Percentiles rank a stretch among this genome's conserved stretches.
Conservation (phyloP, 176 grass and related monocot genomes). For the Lolium rigidum region DNA sequence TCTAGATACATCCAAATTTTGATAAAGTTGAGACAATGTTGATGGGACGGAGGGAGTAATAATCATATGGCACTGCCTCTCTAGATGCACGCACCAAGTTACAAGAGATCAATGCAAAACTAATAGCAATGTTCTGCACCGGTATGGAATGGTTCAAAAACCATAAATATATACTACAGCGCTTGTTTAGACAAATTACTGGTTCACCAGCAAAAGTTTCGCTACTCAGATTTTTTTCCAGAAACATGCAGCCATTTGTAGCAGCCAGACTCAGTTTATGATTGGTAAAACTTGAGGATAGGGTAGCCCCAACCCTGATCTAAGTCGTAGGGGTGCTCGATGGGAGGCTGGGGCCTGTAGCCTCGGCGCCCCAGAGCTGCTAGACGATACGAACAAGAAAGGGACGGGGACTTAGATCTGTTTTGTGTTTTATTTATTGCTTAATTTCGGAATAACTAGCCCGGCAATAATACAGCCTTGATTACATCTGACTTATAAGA, state of each 20-base stretch:
- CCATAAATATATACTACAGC: neutral
- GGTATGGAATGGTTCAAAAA: constrained; percentile 23
- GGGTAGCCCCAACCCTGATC: neutral
- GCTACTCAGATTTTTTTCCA: constrained; percentile 10
- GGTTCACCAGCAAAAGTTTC: neutral
- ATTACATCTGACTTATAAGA: too few species aligned
- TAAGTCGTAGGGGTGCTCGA: neutral
- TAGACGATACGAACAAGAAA: neutral
- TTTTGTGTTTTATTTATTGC: neutral
- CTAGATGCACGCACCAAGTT: neutral
- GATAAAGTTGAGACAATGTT: too few species aligned
- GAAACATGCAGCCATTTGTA: constrained; percentile 14
- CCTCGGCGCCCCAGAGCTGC: neutral
- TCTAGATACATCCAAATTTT: too few species aligned
- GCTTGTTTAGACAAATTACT: constrained; percentile 21
- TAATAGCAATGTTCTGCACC: neutral
- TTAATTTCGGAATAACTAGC: too few species aligned
- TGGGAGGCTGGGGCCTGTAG: neutral
- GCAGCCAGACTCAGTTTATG: neutral
- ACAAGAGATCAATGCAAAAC: neutral
- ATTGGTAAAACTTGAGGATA: neutral
- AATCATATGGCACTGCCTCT: neutral
- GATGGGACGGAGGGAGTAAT: neutral
- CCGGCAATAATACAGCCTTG: too few species aligned
- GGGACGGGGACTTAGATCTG: neutral